Base-by-base conservation (phyloP, 78 protist species). In the Dictyostelium purpureum region DNA sequence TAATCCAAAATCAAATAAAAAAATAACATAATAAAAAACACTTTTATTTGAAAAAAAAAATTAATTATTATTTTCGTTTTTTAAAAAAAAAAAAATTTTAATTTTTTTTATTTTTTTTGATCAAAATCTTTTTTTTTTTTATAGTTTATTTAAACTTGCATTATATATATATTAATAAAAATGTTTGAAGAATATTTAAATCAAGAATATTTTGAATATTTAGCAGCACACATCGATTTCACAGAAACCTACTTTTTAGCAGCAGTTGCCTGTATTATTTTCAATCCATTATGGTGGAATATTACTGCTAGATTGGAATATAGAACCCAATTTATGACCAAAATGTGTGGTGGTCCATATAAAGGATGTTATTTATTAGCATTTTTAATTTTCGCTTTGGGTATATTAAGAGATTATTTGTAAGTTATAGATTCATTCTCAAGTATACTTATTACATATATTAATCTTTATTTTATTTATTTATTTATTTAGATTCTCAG, bases 251-350 rank as follows among this genome's bases (percentile, higher is more conserved):
- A 81, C 40, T 52, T 81, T 21, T 69, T 57, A 59, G 51, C 24
- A 16, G 37, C 95, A 21, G 56, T 76, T 28, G 82, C 70, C 38
- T 43, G 69, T 35, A 74, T 73, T 38, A 51, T 57, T 16, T 49
- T 66, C 12, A 63, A 52, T 9, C 95, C 95, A 65, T 38, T 63
- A 40, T 74, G 87, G 96, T 94, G 96, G 96, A 94, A 94, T 66
- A 66, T 67, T 61, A 33, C 65, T 6, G 96, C 96, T 2, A 79
- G 96, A 63, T 37, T 2, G 56, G 96, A 94, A 75, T 77, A 88
- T 71, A 49, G 67, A 12, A 78, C 89, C 0, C 87, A 77, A 28
- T 70, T 56, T 24, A 24, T 94, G 26, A 88, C 96, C 10, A 52
- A 42, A n/a, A 24, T 74, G 24, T 42, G 66, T 35, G 96, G 96